phyloP scores from a whole-genome alignment of 2,329 filamentous ascomycete species.

The Ascochyta fabae region DNA sequence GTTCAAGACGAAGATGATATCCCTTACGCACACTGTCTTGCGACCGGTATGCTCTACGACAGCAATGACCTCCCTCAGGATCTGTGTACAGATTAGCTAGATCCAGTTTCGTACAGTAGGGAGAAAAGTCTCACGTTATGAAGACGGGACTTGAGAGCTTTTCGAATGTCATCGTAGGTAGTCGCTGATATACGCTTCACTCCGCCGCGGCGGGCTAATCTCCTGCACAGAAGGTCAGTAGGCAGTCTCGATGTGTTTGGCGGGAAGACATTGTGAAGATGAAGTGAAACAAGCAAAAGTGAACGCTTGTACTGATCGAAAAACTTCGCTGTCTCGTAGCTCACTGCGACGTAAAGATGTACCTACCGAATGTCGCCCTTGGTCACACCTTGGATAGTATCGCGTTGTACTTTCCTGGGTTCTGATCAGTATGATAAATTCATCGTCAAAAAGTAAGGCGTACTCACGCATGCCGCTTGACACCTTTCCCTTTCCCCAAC shows the following conservation, averaged over 20 bases:
- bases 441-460: background rate
- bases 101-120: too few species aligned
- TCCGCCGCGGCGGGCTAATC: constrained; percentile 76
- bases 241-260: background rate
- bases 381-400: constrained; percentile 42
- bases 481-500: constrained; percentile 23
- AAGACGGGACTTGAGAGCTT: constrained; percentile 60
- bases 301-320: background rate
- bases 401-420: constrained; percentile 39
- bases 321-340: background rate
- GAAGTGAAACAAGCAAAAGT: background rate
- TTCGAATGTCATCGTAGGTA: constrained; percentile 69
- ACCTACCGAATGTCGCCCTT: constrained; percentile 45
- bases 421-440: constrained; percentile 8
- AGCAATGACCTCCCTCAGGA: constrained; percentile 32
- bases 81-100: constrained; percentile 19
- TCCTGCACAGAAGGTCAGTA: constrained; percentile 49
- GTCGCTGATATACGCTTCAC: constrained; percentile 72
- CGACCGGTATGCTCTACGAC: constrained; percentile 36
- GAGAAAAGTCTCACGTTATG: constrained; percentile 22
- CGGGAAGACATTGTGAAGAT: background rate
- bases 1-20: constrained; percentile 43
- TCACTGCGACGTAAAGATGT: background rate
- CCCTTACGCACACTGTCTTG: constrained; percentile 38
- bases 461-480: constrained; percentile 38